These are phyloP conservation scores for Digitaria exilis DNA, from an alignment of 202 grass and related monocot species.

Conservation along the genomic window DNA sequence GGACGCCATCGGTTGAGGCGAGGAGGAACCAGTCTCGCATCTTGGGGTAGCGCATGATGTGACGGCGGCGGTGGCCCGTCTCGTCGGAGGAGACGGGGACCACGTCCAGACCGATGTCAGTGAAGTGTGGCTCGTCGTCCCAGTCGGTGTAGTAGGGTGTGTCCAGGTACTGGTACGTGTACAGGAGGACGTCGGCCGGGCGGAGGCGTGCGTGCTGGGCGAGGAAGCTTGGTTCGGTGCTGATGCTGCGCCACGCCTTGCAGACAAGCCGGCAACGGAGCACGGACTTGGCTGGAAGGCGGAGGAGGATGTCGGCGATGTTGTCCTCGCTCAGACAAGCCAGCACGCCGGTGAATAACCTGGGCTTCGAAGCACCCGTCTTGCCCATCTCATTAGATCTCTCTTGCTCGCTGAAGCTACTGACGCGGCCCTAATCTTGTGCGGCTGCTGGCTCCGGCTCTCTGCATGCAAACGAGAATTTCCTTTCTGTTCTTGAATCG, in stretches of 20 bases:
- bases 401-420: too few species aligned
- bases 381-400: background rate
- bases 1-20: background rate
- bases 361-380: background rate
- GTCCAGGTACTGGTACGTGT: background rate
- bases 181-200: background rate
- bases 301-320: background rate
- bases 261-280: background rate
- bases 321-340: background rate
- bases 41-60: background rate
- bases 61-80: background rate
- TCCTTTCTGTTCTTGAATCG: too few species aligned
- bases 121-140: background rate
- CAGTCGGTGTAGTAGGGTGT: too few species aligned
- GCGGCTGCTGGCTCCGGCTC: too few species aligned
- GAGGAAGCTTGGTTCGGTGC: background rate
- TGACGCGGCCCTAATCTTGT: too few species aligned
- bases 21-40: background rate
- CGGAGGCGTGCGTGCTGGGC: background rate
- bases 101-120: background rate
- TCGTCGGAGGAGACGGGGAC: background rate
- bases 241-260: background rate
- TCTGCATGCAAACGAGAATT: too few species aligned
- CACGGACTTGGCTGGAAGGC: background rate
- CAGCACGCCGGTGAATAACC: background rate